Evolutionary conservation across 2,329 filamentous ascomycete genomes (phyloP).

Genomic region (Acrodontium crateriforme): DNA sequence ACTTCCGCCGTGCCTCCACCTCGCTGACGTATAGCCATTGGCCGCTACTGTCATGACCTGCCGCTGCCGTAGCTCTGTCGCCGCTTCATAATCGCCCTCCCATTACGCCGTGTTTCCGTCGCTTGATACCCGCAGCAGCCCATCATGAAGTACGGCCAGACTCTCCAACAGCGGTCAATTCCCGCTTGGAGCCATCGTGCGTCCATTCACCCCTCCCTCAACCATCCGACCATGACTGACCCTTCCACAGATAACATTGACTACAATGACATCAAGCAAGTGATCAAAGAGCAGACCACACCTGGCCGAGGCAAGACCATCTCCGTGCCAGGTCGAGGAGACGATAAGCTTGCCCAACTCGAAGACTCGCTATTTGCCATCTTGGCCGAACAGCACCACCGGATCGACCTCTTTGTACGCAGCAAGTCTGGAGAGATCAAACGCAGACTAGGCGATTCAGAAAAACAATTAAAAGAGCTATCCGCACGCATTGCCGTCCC

Average conservation of each 20-base stretch:
- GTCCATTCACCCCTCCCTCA: conserved; percentile 13
- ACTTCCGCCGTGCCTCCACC: too few relatives aligned
- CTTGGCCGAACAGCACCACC: conserved; percentile 60
- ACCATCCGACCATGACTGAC: not conserved
- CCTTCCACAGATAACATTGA: conserved; percentile 59
- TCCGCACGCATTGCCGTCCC: conserved; percentile 8
- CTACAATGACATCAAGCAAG: conserved; percentile 73
- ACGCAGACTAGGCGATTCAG: conserved; percentile 43
- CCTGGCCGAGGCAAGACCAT: conserved; percentile 56
- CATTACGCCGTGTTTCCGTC: not conserved
- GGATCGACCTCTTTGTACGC: conserved; percentile 62
- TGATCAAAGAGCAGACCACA: conserved; percentile 70
- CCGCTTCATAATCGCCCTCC: too few relatives aligned
- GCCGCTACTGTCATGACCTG: too few relatives aligned
- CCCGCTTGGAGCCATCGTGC: conserved; percentile 68
- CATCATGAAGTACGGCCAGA: conserved; percentile 63
- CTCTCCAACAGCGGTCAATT: conserved; percentile 60
- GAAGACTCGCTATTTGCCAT: conserved; percentile 56
- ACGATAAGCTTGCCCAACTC: conserved; percentile 36
- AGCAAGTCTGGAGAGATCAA: conserved; percentile 71
- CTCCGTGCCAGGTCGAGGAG: conserved; percentile 55
- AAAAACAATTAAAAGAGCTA: conserved; percentile 16
- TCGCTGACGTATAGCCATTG: too few relatives aligned
- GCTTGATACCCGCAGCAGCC: not conserved
- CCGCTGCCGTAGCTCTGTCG: too few relatives aligned